Evolutionary conservation across 208 protist species (phyloP), one percentile per base, ranked within the genome.

Genomic region (Tritrichomonas musculus): DNA sequence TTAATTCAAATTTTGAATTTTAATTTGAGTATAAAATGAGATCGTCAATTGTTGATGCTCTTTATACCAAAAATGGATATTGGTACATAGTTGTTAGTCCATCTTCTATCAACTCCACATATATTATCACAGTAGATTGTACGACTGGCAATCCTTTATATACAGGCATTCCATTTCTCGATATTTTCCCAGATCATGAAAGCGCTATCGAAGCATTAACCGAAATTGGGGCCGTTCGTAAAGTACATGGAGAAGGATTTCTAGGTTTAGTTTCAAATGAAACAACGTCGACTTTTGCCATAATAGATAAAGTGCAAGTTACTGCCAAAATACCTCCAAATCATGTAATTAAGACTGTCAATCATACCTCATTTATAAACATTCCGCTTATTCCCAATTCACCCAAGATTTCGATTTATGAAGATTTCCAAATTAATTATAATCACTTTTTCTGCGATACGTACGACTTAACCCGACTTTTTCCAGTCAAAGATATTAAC

Each of bases 391-490:
- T 39, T 57, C 8, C 3, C 0, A 57, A 53, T 33, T 22, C 25
- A 41, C 11, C 41, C 0, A 88, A 53, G 27, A 60, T 14, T 39
- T 20, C 77, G 30, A 44, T 13, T 57, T 88, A 57, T 30, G 47
- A 88, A 88, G 77, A 88, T 57, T 88, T 88, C 27, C 77, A 88
- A 88, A 33, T 88, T 20, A 55, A 50, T 30, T 41, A 88, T 8
- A 88, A 88, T 88, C 77, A 88, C 30, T 88, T 44, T 36, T 88
- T 88, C 36, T 88, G 77, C 47, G 77, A 88, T 13, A 88, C 77
- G 39, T 88, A 88, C 47, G 77, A 88, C 22, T 33, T 88, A 60
- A 55, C 77, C 1, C 53, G 47, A n/a, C 47, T 88, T 53, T 88
- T 39, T 57, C 77, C 77, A 39, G 25, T 27, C 0, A 20, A 88